Conservation (phyloP, 371 early-diverging fungal species). For the Choanephora cucurbitarum region DNA sequence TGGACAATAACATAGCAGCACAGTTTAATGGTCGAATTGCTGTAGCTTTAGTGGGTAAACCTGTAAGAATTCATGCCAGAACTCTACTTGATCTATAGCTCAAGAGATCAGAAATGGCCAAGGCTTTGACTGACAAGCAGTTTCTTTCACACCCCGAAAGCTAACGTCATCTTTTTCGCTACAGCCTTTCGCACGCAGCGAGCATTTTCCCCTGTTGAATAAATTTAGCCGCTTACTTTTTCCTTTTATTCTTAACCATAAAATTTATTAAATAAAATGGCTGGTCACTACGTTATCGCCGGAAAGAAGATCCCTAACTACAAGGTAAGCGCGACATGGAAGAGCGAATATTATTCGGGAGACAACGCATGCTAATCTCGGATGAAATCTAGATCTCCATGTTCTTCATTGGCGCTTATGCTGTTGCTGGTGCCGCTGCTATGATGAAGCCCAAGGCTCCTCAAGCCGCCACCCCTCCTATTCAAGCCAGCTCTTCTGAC, state of each 20-base stretch:
- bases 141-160: neutral
- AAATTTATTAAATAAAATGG: constrained; percentile 34
- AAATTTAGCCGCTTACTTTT: constrained; percentile 2
- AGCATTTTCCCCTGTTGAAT: constrained; percentile 18
- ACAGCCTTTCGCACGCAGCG: neutral
- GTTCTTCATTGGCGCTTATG: constrained; percentile 52
- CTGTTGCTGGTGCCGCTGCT: constrained; percentile 35
- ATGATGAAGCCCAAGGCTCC: constrained; percentile 52
- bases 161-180: neutral
- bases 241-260: constrained; percentile 11
- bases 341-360: neutral
- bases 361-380: neutral
- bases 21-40: too few relatives aligned
- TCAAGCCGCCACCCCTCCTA: constrained; percentile 60
- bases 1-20: too few relatives aligned
- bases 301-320: constrained; percentile 51
- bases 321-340: constrained; percentile 31
- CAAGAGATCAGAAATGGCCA: too few relatives aligned
- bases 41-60: too few relatives aligned
- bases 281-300: constrained; percentile 56
- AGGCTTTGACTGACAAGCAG: too few relatives aligned
- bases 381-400: constrained; percentile 40
- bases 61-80: too few relatives aligned
- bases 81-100: too few relatives aligned
- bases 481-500: constrained; percentile 66